phyloP scores from a whole-genome alignment of 1,139 yeast species.

The Torulaspora globosa region DNA sequence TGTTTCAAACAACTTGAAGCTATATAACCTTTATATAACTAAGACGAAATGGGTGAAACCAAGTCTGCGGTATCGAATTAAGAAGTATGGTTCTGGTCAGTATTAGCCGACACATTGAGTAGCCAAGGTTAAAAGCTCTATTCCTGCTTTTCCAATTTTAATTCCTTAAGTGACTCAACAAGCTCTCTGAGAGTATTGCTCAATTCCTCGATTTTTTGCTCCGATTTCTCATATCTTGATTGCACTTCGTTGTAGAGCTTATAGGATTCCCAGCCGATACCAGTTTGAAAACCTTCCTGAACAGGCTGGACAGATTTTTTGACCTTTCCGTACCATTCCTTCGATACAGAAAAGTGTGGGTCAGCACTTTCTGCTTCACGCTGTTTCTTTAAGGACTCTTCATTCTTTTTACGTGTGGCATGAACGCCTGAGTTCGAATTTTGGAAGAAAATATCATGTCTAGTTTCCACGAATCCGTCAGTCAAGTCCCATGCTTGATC shows the following conservation, averaged over 20 bases:
- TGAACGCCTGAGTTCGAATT: constrained; percentile 35
- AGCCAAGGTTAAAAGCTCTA: background rate
- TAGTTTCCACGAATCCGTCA: constrained; percentile 61
- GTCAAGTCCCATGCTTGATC: constrained; percentile 81
- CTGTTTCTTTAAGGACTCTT: constrained; percentile 48
- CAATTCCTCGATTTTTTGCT: constrained; percentile 39
- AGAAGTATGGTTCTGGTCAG: background rate
- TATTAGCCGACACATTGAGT: too few species aligned
- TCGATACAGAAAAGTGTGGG: constrained; percentile 58
- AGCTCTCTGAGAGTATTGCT: constrained; percentile 34
- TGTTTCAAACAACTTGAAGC: background rate
- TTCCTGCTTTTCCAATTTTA: constrained; percentile 5
- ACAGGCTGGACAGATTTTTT: constrained; percentile 53
- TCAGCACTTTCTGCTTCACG: constrained; percentile 65
- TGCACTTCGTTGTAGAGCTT: constrained; percentile 51
- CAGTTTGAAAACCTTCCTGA: constrained; percentile 48
- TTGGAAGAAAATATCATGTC: constrained; percentile 33
- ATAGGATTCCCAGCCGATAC: constrained; percentile 65
- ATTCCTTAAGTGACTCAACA: constrained; percentile 18
- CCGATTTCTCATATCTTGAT: constrained; percentile 31
- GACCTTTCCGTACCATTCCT: constrained; percentile 49
- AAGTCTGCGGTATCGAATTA: background rate
- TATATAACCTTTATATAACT: background rate
- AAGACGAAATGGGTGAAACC: background rate
- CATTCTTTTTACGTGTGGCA: constrained; percentile 42